Evolutionary conservation across 116 monocot genomes (phyloP), one percentile per base, ranked within the genome.

Genomic region (Posidonia oceanica): DNA sequence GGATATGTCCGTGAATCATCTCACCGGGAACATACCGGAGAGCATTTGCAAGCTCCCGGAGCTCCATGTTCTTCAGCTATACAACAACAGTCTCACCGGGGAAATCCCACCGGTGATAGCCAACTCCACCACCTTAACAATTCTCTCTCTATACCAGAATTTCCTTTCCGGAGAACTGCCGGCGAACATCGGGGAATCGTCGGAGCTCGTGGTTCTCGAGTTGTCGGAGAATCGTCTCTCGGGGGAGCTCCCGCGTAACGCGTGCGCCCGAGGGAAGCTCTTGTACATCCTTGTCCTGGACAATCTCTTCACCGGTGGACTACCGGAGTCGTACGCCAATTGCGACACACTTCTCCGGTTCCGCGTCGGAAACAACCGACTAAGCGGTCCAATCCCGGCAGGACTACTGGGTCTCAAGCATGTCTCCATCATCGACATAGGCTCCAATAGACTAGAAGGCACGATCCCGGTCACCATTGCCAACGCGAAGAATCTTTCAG

Each of bases 21-120:
- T 97, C 52, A 83, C 89, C 16, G 97, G 97, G 16, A 44, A 59
- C 51, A 81, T 97, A 42, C 92, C 97, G 29, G 79, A 55, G 66
- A 59, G 48, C 21, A 70, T 97, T 60, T 79, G 87, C 75, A 13
- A 52, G 51, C 67, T 97, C 36, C 85, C 92, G 2, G 52, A 57
- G 7, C 92, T 97, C 68, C 63, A 42, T 2, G 83, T 85, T 22
- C 62, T 97, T 44, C 97, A 97, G 70, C 61, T 84, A 67, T 97
- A 97, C 78, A 85, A 72, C 71, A 97, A 97, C 78, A 67, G 60
- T 39, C 81, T 97, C 73, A 92, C 83, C 37, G 97, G 97, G 8
- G 59, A 60, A 18, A 83, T 97, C 23, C 92, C 97, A 7, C 23
- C 61, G 0, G 82, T 71, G 12, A 80, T 97, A 20, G 89, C 80